These are phyloP conservation scores for Boletus vermiculosoides DNA, from an alignment of 768 basidiomycete species.

Conservation along the genomic window DNA sequence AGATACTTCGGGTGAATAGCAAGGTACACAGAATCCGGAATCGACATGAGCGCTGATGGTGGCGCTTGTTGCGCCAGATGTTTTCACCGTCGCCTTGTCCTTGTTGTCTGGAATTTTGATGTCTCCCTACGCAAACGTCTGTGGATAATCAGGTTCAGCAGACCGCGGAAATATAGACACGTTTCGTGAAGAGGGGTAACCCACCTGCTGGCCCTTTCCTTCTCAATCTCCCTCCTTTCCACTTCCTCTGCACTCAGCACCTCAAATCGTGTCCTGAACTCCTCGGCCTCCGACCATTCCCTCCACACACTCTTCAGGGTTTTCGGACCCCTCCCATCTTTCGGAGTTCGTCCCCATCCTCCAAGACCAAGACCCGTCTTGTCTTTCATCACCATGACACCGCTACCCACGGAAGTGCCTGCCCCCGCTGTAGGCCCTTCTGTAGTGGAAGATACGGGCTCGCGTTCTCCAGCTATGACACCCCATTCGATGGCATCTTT, in stretches of 20 bases:
- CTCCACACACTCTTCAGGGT: slow-evolving; percentile 86
- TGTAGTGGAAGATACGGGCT: slow-evolving; percentile 19
- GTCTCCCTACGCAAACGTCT: slow-evolving; percentile 66
- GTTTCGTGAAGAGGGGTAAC: slow-evolving; percentile 18
- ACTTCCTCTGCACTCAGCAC: slow-evolving; percentile 88
- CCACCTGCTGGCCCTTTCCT: slow-evolving; percentile 74
- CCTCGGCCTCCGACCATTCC: slow-evolving; percentile 91
- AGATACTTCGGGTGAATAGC: slow-evolving; percentile 13
- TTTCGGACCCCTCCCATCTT: slow-evolving; percentile 78
- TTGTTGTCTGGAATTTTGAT: slow-evolving; percentile 58
- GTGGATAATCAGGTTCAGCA: slow-evolving; percentile 9
- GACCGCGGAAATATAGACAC: background rate
- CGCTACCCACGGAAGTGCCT: slow-evolving; percentile 18
- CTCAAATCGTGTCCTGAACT: slow-evolving; percentile 86
- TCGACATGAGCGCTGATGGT: slow-evolving; percentile 7
- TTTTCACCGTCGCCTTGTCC: slow-evolving; percentile 39
- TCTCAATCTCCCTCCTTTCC: slow-evolving; percentile 84
- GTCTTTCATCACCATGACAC: slow-evolving; percentile 67
- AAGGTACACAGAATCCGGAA: slow-evolving; percentile 6
- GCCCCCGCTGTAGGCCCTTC: slow-evolving; percentile 16
- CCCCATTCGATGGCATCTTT: slow-evolving; percentile 95
- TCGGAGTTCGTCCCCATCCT: slow-evolving; percentile 73
- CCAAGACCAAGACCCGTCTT: slow-evolving; percentile 79
- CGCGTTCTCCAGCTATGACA: slow-evolving; percentile 64
- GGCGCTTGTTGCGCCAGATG: background rate